Evolutionary conservation across 805 yeast genomes (phyloP).

Genomic region (Starmerella etchellsii): DNA sequence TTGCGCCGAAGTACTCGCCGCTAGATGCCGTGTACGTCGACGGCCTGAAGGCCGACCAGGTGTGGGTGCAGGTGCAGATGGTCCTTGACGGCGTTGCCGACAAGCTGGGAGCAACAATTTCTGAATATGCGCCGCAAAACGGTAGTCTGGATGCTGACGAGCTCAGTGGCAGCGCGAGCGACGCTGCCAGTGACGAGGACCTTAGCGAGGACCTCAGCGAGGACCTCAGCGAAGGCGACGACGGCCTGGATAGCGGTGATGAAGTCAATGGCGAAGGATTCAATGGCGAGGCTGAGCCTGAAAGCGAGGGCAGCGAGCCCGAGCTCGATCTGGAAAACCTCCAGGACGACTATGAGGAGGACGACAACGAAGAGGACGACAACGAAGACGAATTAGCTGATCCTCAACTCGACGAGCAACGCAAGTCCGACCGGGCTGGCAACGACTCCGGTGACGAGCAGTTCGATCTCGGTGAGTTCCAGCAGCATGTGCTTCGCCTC

Average conservation of each 20-base stretch:
- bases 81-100: constrained; percentile 69
- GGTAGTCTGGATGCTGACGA: constrained; percentile 20
- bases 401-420: constrained; percentile 18
- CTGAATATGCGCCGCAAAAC: constrained; percentile 11
- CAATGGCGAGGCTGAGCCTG: constrained; percentile 24
- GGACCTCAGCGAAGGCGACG: constrained; percentile 23
- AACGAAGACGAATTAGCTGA: constrained; percentile 25
- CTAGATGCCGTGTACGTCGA: constrained; percentile 72
- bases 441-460: constrained; percentile 34
- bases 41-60: constrained; percentile 80
- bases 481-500: constrained; percentile 54
- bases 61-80: constrained; percentile 85
- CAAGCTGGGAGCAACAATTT: constrained; percentile 36
- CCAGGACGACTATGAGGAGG: constrained; percentile 24
- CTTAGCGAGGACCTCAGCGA: constrained; percentile 16
- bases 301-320: constrained; percentile 22
- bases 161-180: background rate
- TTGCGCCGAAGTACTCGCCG: constrained; percentile 42
- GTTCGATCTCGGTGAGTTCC: constrained; percentile 75
- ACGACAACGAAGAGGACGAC: constrained; percentile 19
- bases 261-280: constrained; percentile 18
- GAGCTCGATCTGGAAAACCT: constrained; percentile 18
- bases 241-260: constrained; percentile 1
- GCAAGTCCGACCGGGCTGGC: constrained; percentile 19
- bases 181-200: constrained; percentile 4